These are phyloP conservation scores for Boletus mariae DNA, from an alignment of 1,284 basidiomycete species.

Conservation along the genomic window DNA sequence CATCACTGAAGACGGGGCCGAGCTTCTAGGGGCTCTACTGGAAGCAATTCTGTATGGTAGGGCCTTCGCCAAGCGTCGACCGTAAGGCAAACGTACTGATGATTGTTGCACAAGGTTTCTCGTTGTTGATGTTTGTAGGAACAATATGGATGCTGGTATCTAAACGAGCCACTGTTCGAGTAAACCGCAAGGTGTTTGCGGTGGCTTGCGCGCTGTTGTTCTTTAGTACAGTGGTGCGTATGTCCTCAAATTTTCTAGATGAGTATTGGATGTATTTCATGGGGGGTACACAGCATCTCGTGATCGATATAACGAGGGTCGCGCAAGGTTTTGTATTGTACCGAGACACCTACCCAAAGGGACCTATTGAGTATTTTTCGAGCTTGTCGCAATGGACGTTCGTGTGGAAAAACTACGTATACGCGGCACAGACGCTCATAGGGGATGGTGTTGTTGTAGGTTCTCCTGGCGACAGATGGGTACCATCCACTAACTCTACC, in stretches of 20 bases:
- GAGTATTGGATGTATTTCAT: neutral
- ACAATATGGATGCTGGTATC: neutral
- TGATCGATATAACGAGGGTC: constrained; percentile 10
- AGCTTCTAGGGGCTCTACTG: constrained; percentile 10
- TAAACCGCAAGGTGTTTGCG: neutral
- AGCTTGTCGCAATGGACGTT: constrained; percentile 26
- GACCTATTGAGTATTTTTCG: constrained; percentile 19
- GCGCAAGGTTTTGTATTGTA: neutral
- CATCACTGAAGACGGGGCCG: constrained; percentile 17
- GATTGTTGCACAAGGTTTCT: constrained; percentile 3
- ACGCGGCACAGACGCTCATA: constrained; percentile 27
- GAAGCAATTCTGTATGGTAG: constrained; percentile 18
- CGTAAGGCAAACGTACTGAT: neutral
- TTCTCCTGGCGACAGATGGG: neutral
- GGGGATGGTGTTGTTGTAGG: constrained; percentile 32
- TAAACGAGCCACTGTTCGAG: neutral
- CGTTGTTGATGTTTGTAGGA: neutral
- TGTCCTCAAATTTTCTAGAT: neutral
- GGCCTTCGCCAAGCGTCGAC: neutral
- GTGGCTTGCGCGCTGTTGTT: neutral
- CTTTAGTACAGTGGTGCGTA: neutral
- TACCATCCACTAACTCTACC: neutral
- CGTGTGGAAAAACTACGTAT: constrained; percentile 13
- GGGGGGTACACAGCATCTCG: constrained; percentile 7
- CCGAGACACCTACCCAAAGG: constrained; percentile 4